Conservation (phyloP, 2,329 filamentous ascomycete species). For the Aquanectria penicillioides region DNA sequence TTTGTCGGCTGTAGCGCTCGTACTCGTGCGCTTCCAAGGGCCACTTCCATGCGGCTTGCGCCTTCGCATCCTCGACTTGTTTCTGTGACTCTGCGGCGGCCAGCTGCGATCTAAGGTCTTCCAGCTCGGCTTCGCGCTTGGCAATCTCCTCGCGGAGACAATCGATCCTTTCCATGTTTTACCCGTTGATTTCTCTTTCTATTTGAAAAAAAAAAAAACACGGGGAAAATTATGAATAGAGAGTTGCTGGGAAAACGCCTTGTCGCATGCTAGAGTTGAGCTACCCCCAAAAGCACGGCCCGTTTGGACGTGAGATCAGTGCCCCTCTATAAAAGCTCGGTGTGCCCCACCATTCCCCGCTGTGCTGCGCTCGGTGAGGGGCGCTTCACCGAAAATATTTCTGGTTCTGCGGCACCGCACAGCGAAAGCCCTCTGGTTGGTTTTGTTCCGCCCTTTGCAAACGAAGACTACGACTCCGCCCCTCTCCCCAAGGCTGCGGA, state of each 20-base stretch:
- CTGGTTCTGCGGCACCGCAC: not conserved
- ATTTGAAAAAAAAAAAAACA: not conserved
- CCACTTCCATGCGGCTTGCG: slow-evolving; percentile 65
- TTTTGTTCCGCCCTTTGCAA: not conserved
- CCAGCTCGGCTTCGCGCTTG: slow-evolving; percentile 59
- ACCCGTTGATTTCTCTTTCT: no score
- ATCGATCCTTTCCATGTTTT: slow-evolving; percentile 52
- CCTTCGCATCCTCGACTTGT: slow-evolving; percentile 12
- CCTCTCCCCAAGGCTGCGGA: not conserved
- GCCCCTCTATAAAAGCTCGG: slow-evolving; percentile 37
- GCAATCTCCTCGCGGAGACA: slow-evolving; percentile 59
- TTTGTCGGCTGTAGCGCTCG: slow-evolving; percentile 86
- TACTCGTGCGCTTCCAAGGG: slow-evolving; percentile 80
- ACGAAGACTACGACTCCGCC: no score
- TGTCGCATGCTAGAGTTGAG: no score
- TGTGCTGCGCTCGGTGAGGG: slow-evolving; percentile 32
- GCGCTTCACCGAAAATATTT: slow-evolving; percentile 41
- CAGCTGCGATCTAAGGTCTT: slow-evolving; percentile 56
- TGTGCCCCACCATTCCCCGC: slow-evolving; percentile 37
- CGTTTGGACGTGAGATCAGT: no score
- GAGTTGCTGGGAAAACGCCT: no score
- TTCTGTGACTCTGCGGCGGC: slow-evolving; percentile 49
- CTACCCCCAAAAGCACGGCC: no score
- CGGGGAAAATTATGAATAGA: not conserved
- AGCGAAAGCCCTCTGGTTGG: not conserved